Conservation (phyloP, 805 yeast species). For the Starmera dryadoides region DNA sequence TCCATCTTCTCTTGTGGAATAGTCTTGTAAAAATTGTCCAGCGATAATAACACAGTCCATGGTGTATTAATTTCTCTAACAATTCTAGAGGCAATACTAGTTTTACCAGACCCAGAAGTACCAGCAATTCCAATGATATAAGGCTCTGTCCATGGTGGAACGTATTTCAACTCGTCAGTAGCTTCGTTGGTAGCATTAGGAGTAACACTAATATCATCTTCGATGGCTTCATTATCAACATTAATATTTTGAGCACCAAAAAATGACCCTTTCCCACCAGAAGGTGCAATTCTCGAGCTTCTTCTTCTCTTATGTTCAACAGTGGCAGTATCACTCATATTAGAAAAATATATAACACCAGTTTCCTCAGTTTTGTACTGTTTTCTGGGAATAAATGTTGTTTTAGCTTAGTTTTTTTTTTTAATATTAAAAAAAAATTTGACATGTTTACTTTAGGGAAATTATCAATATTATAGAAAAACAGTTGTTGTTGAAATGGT, state of each 20-base stretch:
- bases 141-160: conserved; percentile 87
- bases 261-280: conserved; percentile 8
- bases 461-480: too few species aligned
- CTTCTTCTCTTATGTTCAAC: too few species aligned
- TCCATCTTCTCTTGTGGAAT: conserved; percentile 52
- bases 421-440: too few species aligned
- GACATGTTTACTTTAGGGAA: too few species aligned
- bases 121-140: conserved; percentile 87
- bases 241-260: too few species aligned
- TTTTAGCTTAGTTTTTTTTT: too few species aligned
- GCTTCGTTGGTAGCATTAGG: too few species aligned
- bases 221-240: too few species aligned
- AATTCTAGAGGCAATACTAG: conserved; percentile 80
- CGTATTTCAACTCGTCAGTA: too few species aligned
- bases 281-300: conserved; percentile 11
- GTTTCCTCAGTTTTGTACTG: background rate
- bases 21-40: conserved; percentile 88
- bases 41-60: conserved; percentile 85
- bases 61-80: conserved; percentile 78
- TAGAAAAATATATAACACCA: background rate
- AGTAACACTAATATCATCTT: too few species aligned
- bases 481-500: too few species aligned
- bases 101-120: conserved; percentile 85
- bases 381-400: too few species aligned
- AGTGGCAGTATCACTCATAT: background rate